Base-by-base conservation (phyloP, 495 filamentous ascomycete genomes). In the Hypoxylon fuscum region DNA sequence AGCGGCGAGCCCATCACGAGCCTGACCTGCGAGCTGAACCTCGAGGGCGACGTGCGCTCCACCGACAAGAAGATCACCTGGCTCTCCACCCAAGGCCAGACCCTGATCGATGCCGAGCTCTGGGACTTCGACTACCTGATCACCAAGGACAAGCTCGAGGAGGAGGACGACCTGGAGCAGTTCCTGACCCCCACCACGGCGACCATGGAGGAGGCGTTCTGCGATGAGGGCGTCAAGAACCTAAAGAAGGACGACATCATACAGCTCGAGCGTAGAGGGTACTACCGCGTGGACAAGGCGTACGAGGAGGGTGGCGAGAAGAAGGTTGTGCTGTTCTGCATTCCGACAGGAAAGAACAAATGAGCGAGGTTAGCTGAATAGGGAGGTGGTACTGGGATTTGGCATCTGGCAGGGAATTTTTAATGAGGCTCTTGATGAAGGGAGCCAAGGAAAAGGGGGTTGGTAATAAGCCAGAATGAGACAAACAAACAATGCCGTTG, bases 41-140 rank as follows among this genome's bases (percentile, higher is more conserved):
- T 96, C 23, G 81, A 89, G 69, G 93, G 93, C 51, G 93, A 97
- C 71, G 87, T 97, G 73, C 95, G 93, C 81, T 85, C 87, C 73
- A 96, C 93, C n/a, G 86, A 92, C 70, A 96, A 96, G 84, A 97
- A 96, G 80, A 82, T 97, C 22, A 96, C 93, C 2, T 97, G 93
- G 93, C 81, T 97, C 31, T 87, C 90, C 0, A 81, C 79, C 2
- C 83, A 91, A 42, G 85, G 83, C 35, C 90, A 94, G 77, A 84
- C 88, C 17, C 79, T 95, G 6, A 82, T 96, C 25, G 86, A 89
- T 0, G 88, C 95, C 17, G 90, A 96, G 72, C 80, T 96, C 3
- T 90, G 91, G 64, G 92, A 96, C 59, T 97, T 96, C 68, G 93
- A 96, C 72, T 90, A 91, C 74, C 83, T 97, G 35, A 88, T 97